Base-by-base conservation (phyloP, 306 rosid genomes). In the Ochetophila trinervis region DNA sequence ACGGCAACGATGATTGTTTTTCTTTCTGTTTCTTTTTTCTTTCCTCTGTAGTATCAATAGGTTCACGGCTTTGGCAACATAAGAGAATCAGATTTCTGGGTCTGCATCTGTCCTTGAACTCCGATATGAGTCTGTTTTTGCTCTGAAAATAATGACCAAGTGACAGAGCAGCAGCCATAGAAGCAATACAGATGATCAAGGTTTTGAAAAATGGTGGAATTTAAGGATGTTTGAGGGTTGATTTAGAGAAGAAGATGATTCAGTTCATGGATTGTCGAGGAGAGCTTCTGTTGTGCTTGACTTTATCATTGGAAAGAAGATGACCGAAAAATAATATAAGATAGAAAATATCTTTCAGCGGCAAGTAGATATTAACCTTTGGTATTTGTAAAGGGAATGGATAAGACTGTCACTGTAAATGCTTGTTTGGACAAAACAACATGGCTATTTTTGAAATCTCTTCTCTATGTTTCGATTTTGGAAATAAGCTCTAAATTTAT, bases 111-210 rank as follows among this genome's bases (percentile, higher is more conserved):
- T 11, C 76, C 7, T 58, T 59, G 63, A 47, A 27, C 57, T 36
- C 60, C 20, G 30, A 13, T 52, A 13, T 55, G 34, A 11, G 10
- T 48, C 47, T 49, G 21, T 62, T 60, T 62, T 53, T 69, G 71
- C 44, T 55, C 16, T 37, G 56, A 59, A 55, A 83, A 64, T 44
- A 71, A 15, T 48, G 56, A 40, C 69, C 52, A 60, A 66, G 30
- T 56, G 76, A 74, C 54, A 68, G 78, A 65, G 85, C 57, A 59
- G 63, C 60, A 42, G 87, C 84, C 93, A 82, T 87, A 67, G 68
- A 67, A 53, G 75, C 32, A 40, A 12, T 3, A 40, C 45, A 40
- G 3, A 40, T 10, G 12, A 40, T 40, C 45, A 40, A 40, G 58
- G 21, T 14, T 62, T 12, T 10, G 62, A 59, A 32, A 27, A 34